Percentiles rank a stretch among this genome's conserved stretches.
Evolutionary conservation across 202 grass and related monocot species (phyloP).

Genomic region (Schoenoplectus triqueter): DNA sequence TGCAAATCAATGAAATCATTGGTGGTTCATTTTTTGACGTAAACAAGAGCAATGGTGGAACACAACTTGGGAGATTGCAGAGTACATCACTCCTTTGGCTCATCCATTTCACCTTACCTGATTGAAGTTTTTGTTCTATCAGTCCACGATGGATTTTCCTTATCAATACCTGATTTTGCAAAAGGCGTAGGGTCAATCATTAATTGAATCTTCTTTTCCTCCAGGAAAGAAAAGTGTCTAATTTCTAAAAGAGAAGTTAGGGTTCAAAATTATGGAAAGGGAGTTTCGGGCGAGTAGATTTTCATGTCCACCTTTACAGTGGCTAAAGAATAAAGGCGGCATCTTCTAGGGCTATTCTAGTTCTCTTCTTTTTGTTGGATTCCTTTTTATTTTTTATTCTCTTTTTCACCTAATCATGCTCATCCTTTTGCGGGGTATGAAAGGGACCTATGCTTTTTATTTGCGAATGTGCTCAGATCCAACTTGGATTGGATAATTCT

Average conservation of each 20-base stretch:
- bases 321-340: slow-evolving; percentile 52
- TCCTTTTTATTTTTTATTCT: slow-evolving; percentile 42
- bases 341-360: slow-evolving; percentile 56
- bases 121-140: slow-evolving; percentile 48
- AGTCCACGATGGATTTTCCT: slow-evolving; percentile 58
- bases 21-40: background rate
- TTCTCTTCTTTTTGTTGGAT: slow-evolving; percentile 57
- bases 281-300: slow-evolving; percentile 44
- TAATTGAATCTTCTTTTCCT: slow-evolving; percentile 69
- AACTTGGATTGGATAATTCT: slow-evolving; percentile 38
- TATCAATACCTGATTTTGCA: slow-evolving; percentile 66
- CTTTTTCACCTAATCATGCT: slow-evolving; percentile 54
- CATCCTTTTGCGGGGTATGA: slow-evolving; percentile 56
- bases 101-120: slow-evolving; percentile 39
- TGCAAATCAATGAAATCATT: slow-evolving; percentile 5
- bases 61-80: slow-evolving; percentile 11
- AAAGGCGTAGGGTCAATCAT: slow-evolving; percentile 76
- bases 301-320: slow-evolving; percentile 67
- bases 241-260: slow-evolving; percentile 41
- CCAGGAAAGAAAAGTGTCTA: slow-evolving; percentile 53
- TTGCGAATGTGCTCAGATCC: slow-evolving; percentile 26
- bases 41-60: background rate
- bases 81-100: slow-evolving; percentile 31
- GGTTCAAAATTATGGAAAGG: slow-evolving; percentile 40
- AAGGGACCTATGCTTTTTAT: slow-evolving; percentile 48